Conservation (phyloP, 176 grass and related monocot genomes). For the Puya raimondii region DNA sequence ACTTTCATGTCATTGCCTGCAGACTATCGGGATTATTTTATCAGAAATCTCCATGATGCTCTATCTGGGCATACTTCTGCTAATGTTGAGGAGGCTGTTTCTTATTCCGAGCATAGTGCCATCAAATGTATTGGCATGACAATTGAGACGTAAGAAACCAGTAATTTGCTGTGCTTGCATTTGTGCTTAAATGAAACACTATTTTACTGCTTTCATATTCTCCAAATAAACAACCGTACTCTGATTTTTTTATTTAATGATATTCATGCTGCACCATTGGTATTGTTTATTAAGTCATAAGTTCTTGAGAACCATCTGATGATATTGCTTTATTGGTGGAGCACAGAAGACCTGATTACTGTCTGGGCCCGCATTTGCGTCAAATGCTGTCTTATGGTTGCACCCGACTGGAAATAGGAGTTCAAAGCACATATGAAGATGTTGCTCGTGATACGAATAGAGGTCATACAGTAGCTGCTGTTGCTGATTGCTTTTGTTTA, state of each 20-base stretch:
- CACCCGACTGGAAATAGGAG: constrained; percentile 93
- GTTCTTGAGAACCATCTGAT: not conserved
- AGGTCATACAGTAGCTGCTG: constrained; percentile 90
- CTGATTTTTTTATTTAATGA: not conserved
- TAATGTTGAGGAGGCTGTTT: constrained; percentile 98
- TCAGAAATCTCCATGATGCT: constrained; percentile 98
- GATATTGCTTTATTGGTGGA: not conserved
- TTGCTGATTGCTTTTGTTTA: constrained; percentile 97
- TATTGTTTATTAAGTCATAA: not conserved
- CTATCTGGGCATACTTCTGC: constrained; percentile 83
- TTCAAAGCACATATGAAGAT: constrained; percentile 98
- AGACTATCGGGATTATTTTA: constrained; percentile 97
- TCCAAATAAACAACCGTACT: not conserved
- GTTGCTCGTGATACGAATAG: constrained; percentile 91
- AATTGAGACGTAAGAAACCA: constrained; percentile 72
- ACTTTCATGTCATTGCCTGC: constrained; percentile 90
- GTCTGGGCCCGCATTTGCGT: constrained; percentile 75
- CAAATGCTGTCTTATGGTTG: constrained; percentile 98
- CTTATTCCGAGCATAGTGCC: constrained; percentile 87
- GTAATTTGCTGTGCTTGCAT: not conserved
- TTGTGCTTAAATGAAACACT: too few species aligned
- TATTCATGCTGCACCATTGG: not conserved
- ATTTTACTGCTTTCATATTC: too few species aligned
- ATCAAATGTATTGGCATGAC: constrained; percentile 99
- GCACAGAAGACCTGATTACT: constrained; percentile 98